Percentiles rank a stretch among this genome's conserved stretches.
Conservation (phyloP, 2,329 filamentous ascomycete genomes). For the Pestalotiopsis sp. region DNA sequence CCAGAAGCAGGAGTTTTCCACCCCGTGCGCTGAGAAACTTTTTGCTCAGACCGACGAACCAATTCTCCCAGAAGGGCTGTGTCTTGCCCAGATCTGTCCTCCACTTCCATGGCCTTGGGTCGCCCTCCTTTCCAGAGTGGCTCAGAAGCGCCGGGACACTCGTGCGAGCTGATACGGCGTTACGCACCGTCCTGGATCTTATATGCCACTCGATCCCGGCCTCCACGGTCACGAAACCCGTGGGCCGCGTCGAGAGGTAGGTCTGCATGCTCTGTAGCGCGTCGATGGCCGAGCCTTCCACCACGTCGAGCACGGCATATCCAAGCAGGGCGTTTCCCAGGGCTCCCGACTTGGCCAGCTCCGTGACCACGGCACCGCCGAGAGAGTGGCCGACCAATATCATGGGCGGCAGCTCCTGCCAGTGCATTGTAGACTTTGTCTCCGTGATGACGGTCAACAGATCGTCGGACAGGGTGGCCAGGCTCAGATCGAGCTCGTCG, state of each 20-base stretch:
- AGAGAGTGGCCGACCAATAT: conserved; percentile 90
- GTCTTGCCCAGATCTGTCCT: conserved; percentile 82
- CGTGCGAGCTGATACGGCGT: conserved; percentile 78
- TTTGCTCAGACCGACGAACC: conserved; percentile 85
- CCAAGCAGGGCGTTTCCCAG: conserved; percentile 74
- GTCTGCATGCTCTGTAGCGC: conserved; percentile 92
- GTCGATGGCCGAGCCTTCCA: conserved; percentile 94
- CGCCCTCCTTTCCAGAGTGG: conserved; percentile 21
- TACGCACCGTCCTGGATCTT: conserved; percentile 83
- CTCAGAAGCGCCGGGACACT: conserved; percentile 82
- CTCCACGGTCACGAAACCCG: conserved; percentile 74
- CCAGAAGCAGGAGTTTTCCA: conserved; percentile 34
- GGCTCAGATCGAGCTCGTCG: conserved; percentile 64
- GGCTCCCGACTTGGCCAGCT: conserved; percentile 70
- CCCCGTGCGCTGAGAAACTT: conserved; percentile 84
- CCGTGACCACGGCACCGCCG: conserved; percentile 87
- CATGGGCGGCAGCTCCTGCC: conserved; percentile 73
- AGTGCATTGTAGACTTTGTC: conserved; percentile 69
- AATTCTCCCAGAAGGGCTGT: conserved; percentile 90
- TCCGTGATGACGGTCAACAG: conserved; percentile 70
- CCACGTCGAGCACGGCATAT: conserved; percentile 90
- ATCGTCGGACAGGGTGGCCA: conserved; percentile 75
- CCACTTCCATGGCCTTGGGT: conserved; percentile 72
- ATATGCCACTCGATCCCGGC: conserved; percentile 94
- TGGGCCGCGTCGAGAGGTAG: conserved; percentile 81